Conservation (phyloP, 306 rosid genomes). For the Geum urbanum region DNA sequence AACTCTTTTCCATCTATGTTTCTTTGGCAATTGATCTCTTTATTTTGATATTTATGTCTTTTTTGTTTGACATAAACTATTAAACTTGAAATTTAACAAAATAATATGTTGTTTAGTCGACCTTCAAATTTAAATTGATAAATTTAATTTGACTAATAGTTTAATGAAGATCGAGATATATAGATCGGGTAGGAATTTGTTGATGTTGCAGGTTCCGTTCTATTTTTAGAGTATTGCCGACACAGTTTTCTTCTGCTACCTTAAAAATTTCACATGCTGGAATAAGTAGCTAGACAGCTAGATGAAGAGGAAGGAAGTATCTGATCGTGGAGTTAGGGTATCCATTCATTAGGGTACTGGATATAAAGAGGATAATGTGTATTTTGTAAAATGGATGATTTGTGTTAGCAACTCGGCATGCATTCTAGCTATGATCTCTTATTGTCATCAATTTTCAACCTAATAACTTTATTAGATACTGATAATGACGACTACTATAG, state of each 20-base stretch:
- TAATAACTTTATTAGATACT: neutral
- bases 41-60: too few relatives aligned
- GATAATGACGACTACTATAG: neutral
- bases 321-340: conserved; percentile 33
- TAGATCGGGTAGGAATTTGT: neutral
- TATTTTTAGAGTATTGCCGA: neutral
- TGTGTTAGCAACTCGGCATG: neutral
- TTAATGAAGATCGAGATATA: neutral
- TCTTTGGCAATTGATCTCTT: too few relatives aligned
- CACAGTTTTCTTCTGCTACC: conserved; percentile 6
- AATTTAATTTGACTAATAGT: too few relatives aligned
- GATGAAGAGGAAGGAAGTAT: conserved; percentile 16
- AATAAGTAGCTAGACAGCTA: neutral
- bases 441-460: neutral
- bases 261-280: conserved; percentile 17
- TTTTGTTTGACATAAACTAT: too few relatives aligned
- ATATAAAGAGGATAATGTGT: conserved; percentile 16
- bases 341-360: conserved; percentile 33
- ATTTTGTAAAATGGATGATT: neutral
- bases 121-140: too few relatives aligned
- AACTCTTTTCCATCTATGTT: too few relatives aligned
- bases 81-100: too few relatives aligned
- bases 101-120: too few relatives aligned
- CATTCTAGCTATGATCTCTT: neutral
- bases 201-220: neutral